Evolutionary conservation across 2,329 filamentous ascomycete genomes (phyloP).

Genomic region (Talaromyces sp.): DNA sequence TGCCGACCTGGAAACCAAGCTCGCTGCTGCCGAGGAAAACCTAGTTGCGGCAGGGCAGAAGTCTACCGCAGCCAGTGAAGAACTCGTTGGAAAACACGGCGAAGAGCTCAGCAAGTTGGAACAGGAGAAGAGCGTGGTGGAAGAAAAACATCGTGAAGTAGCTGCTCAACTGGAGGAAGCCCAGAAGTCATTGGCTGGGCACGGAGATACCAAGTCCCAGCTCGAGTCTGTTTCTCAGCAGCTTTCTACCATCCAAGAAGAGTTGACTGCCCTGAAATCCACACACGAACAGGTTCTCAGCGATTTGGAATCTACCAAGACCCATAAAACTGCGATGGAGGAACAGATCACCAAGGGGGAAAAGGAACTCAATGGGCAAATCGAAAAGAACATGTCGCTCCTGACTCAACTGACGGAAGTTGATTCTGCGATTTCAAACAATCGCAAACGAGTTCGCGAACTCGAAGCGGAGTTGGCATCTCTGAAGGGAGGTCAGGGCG

Average conservation of each 20-base stretch:
- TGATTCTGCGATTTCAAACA: conserved; percentile 30
- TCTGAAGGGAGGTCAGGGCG: conserved; percentile 29
- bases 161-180: conserved; percentile 69
- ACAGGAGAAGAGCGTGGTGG: conserved; percentile 43
- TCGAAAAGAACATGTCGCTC: conserved; percentile 38
- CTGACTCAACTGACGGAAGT: conserved; percentile 36
- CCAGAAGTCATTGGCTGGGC: conserved; percentile 73
- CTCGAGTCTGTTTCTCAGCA: conserved; percentile 60
- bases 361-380: conserved; percentile 34
- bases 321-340: conserved; percentile 26
- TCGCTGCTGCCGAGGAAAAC: conserved; percentile 51
- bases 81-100: conserved; percentile 37
- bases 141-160: conserved; percentile 32
- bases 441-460: conserved; percentile 34
- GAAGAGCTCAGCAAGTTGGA: conserved; percentile 44
- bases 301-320: conserved; percentile 28
- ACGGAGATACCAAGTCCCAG: conserved; percentile 67
- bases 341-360: conserved; percentile 31
- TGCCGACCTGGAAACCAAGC: conserved; percentile 58
- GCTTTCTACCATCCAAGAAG: conserved; percentile 29
- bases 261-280: conserved; percentile 26
- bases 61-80: conserved; percentile 36
- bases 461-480: conserved; percentile 35
- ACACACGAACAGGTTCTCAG: conserved; percentile 25
- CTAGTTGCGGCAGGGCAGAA: conserved; percentile 40